Base-by-base conservation (phyloP, 257 asterid species). In the Ilex aquifolium region DNA sequence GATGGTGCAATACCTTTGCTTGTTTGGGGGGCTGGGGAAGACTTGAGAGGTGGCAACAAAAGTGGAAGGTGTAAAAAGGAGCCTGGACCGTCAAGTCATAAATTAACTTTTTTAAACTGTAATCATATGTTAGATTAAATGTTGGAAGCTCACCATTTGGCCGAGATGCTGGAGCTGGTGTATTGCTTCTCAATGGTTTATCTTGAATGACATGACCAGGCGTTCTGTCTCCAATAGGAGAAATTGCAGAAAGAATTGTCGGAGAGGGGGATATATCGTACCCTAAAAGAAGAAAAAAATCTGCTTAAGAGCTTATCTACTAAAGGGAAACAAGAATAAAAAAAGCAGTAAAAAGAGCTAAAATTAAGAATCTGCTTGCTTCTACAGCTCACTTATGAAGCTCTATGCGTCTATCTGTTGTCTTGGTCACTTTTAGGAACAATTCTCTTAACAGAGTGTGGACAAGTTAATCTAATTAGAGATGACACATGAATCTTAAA, bases 151-250 rank as follows among this genome's bases (percentile, higher is more conserved):
- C 72, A 86, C 90, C 87, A 61, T 70, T 70, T 62, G 79, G 78
- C 56, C 61, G 83, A 67, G 75, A 69, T 56, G 71, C 60, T 54
- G 89, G 73, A 56, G 67, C 17, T 52, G 86, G 86, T 44, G 85
- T 73, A 56, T 65, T 57, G 44, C 60, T 67, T 54, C 59, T 64
- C 59, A 69, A 62, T 13, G 69, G 60, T 40, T 66, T 68, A 44
- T 54, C 75, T 50, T 70, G 49, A 53, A 72, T 60, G 64, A 65
- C 56, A 63, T 63, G 52, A 69, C 68, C 76, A 66, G 69, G 56
- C 31, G 60, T 67, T 75, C 72, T 82, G 76, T 74, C 66, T 42
- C 71, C 73, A 62, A 48, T 39, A 7, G 77, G 78, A 77, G 83
- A 54, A 61, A 68, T 63, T 66, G 75, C 62, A 59, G 78, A 72